Conservation (phyloP, 805 yeast genomes). For the Hanseniaspora osmophila region DNA sequence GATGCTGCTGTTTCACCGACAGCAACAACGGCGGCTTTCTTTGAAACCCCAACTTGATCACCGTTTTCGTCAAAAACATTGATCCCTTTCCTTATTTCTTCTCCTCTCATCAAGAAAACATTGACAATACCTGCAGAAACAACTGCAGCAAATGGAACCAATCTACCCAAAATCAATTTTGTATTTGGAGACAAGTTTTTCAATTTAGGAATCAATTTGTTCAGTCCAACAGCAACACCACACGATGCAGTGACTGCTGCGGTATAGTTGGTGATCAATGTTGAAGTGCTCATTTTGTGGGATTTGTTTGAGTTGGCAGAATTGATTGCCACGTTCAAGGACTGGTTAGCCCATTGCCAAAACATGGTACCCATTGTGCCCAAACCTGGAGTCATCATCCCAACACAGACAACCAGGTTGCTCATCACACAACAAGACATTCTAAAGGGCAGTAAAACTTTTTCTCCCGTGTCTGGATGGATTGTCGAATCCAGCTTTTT, state of each 20-base stretch:
- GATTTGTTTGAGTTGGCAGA: constrained; percentile 93
- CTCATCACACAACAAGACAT: constrained; percentile 94
- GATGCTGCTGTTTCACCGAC: constrained; percentile 96
- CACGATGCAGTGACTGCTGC: constrained; percentile 92
- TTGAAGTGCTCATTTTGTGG: constrained; percentile 71
- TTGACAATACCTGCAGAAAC: constrained; percentile 93
- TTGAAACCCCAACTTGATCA: constrained; percentile 57
- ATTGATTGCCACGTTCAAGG: constrained; percentile 91
- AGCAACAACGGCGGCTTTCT: constrained; percentile 79
- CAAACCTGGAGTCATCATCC: constrained; percentile 91
- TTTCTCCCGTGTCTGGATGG: constrained; percentile 94
- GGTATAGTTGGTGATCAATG: constrained; percentile 64
- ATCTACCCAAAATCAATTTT: constrained; percentile 58
- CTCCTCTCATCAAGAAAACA: constrained; percentile 92
- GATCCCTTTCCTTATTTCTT: constrained; percentile 80
- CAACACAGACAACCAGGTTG: constrained; percentile 87
- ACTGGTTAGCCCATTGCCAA: constrained; percentile 97
- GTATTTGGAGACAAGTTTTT: constrained; percentile 57
- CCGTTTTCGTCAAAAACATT: constrained; percentile 54
- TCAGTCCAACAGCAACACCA: constrained; percentile 87
- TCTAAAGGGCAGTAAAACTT: constrained; percentile 84
- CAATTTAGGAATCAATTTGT: constrained; percentile 78
- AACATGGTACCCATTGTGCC: constrained; percentile 83
- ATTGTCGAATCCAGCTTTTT: constrained; percentile 77
- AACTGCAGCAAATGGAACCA: constrained; percentile 97